phyloP scores from a whole-genome alignment of 345 rosid genomes.

The rapeseed (Brassica napus) region Da-Ae NC_063439.1:1099001-1099500 shows the following conservation, averaged over 20 bases:
- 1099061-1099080: conserved; percentile 98
- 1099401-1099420: conserved; percentile 82
- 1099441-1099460: conserved; percentile 8
- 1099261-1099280: background rate
- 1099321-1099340: conserved; percentile 96
- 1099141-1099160: conserved; percentile 90
- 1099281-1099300: conserved; percentile 91
- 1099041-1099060: conserved; percentile 81
- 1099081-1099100: conserved; percentile 89
- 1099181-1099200: conserved; percentile 84
- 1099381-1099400: conserved; percentile 97
- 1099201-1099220: conserved; percentile 94
- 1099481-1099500: conserved; percentile 3
- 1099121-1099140: conserved; percentile 93
- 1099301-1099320: conserved; percentile 88
- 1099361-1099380: conserved; percentile 93
- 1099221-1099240: background rate
- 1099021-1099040: conserved; percentile 96
- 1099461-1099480: background rate
- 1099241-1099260: background rate
- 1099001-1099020: conserved; percentile 72
- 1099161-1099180: conserved; percentile 85
- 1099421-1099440: conserved; percentile 78
- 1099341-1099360: conserved; percentile 78
- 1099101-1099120: conserved; percentile 88